Base-by-base conservation (phyloP, 805 yeast species). In the Saturnispora galanensis region DNA sequence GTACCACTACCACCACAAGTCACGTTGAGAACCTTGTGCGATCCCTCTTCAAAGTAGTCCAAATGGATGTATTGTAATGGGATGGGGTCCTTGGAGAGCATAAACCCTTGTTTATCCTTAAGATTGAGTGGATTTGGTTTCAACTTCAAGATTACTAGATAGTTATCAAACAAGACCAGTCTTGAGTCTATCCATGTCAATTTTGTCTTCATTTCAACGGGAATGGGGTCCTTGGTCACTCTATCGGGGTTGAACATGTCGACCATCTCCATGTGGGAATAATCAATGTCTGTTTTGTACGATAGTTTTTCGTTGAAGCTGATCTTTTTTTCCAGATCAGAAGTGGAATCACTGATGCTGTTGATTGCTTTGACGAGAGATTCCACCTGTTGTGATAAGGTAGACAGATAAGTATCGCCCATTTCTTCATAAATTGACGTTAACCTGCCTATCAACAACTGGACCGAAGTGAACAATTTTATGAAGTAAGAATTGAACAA, bases 111-210 rank as follows among this genome's bases (percentile, higher is more conserved):
- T 10, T 50, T 55, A 18, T 46, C 49, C n/a, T 49, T 55, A 12
- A 41, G 28, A 16, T 31, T 31, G 13, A 47, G 31, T 7, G 47
- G 13, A 35, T 39, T 49, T 15, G 51, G 47, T 32, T 51, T 55
- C 2, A 51, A 31, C 11, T 38, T 37, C 32, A 60, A 42, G 4
- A 58, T 56, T 9, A 59, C 49, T 21, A 62, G 38, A 44, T 57
- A 60, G 38, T 59, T 59, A 49, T 62, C 66, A 52, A 71, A 65
- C 21, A 70, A 66, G 42, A 66, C 67, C 31, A 74, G 56, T 17
- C 66, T 56, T 26, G 72, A 63, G 46, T 66, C 62, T 51, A 70
- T 73, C 52, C 72, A 64, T 2, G 72, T 67, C 34, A 68, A 57
- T 29, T 50, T 45, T 4, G 46, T 39, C 37, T 50, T 50, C 17